Percentiles rank a stretch among this genome's conserved stretches.
These are phyloP conservation scores for Sporothrix curviconia DNA, from an alignment of 2,329 filamentous ascomycete species.

Conservation along the genomic window DNA sequence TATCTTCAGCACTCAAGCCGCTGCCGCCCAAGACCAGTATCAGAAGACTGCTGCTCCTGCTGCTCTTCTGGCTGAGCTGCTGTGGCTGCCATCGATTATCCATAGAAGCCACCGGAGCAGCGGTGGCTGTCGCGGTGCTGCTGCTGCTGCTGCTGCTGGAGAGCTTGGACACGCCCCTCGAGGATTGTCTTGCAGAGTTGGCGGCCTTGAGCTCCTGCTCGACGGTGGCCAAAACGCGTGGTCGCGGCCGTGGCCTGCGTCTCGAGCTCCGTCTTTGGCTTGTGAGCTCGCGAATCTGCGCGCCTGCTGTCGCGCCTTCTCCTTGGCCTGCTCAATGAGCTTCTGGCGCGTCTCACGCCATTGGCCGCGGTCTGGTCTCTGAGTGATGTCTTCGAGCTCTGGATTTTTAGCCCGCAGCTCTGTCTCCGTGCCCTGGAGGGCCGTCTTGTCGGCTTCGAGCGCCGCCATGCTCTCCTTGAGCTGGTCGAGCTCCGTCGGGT, in stretches of 20 bases:
- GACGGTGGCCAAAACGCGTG: conserved; percentile 30
- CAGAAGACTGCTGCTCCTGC: no score
- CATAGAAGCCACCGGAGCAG: conserved; percentile 12
- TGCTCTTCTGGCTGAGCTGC: no score
- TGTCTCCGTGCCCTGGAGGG: conserved; percentile 43
- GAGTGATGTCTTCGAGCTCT: conserved; percentile 44
- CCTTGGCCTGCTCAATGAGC: conserved; percentile 58
- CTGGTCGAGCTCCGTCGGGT: conserved; percentile 85
- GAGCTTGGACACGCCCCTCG: conserved; percentile 13
- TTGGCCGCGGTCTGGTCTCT: conserved; percentile 47
- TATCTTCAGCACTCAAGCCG: conserved; percentile 39
- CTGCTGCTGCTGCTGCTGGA: conserved; percentile 25
- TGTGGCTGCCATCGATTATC: conserved; percentile 9
- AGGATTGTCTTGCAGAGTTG: conserved; percentile 29
- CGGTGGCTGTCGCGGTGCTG: neutral
- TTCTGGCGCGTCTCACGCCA: conserved; percentile 49
- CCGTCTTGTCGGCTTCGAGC: conserved; percentile 59
- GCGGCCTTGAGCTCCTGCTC: conserved; percentile 50
- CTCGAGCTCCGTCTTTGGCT: conserved; percentile 49
- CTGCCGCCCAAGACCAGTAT: conserved; percentile 16
- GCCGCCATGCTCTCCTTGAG: conserved; percentile 70
- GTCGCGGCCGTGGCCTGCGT: conserved; percentile 41
- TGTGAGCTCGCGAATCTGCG: conserved; percentile 47
- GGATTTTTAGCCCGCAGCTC: conserved; percentile 48
- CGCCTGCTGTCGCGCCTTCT: conserved; percentile 47